These are phyloP conservation scores for Blastomyces gilchristii DNA, from an alignment of 2,329 filamentous ascomycete genomes.

Conservation along the genomic window DNA sequence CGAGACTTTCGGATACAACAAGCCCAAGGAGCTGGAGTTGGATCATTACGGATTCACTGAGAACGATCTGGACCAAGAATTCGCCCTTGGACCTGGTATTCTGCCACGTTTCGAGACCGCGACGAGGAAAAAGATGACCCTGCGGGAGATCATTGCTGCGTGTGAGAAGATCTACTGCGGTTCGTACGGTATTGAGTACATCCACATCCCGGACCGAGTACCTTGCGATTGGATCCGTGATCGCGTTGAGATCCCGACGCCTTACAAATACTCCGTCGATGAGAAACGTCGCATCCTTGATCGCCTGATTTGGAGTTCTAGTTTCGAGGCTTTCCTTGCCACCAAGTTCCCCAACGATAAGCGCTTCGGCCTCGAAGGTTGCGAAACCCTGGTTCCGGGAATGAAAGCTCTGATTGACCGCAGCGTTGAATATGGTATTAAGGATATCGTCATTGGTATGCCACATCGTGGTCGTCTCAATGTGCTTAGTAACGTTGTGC, in stretches of 20 bases:
- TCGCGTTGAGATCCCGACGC: conserved; percentile 82
- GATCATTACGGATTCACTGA: conserved; percentile 94
- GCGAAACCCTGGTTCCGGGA: conserved; percentile 90
- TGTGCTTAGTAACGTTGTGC: conserved; percentile 93
- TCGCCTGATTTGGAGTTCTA: conserved; percentile 95
- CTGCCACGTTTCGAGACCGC: conserved; percentile 86
- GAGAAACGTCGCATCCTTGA: conserved; percentile 98
- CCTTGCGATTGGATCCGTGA: conserved; percentile 98
- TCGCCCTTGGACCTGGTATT: conserved; percentile 86
- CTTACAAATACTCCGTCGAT: conserved; percentile 95
- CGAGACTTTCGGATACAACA: conserved; percentile 72
- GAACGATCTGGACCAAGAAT: conserved; percentile 85
- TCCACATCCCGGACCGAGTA: conserved; percentile 93
- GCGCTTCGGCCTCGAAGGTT: conserved; percentile 95
- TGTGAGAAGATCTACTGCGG: conserved; percentile 97
- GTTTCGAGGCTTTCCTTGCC: conserved; percentile 88
- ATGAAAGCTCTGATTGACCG: conserved; percentile 99
- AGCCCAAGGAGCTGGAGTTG: conserved; percentile 84
- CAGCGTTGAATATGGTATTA: conserved; percentile 95
- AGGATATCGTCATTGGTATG: conserved; percentile 99
- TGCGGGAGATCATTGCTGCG: conserved; percentile 83
- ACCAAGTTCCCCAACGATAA: conserved; percentile 99
- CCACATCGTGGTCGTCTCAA: conserved; percentile 97
- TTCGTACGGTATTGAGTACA: conserved; percentile 96
- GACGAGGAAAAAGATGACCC: conserved; percentile 85